Conservation (phyloP, 1,284 basidiomycete genomes). For the Ustilago crameri region DNA sequence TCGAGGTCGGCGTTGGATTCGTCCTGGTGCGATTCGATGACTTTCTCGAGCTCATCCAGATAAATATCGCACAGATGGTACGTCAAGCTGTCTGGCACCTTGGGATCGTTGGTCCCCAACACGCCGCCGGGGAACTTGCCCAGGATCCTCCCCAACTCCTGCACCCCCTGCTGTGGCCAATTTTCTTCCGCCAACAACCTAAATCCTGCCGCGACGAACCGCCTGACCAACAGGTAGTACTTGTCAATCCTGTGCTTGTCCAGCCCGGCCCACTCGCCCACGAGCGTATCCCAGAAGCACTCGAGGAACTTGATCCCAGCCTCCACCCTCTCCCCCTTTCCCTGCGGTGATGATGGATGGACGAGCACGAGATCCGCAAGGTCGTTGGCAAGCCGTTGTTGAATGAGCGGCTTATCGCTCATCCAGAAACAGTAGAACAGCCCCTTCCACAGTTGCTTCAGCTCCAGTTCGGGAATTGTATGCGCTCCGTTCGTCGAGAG, state of each 20-base stretch:
- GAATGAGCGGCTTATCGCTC: slow-evolving; percentile 97
- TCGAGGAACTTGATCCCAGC: slow-evolving; percentile 81
- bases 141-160: slow-evolving; percentile 24
- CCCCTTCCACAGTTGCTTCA: slow-evolving; percentile 96
- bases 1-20: neutral
- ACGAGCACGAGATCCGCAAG: slow-evolving; percentile 76
- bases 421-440: slow-evolving; percentile 99
- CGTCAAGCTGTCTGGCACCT: slow-evolving; percentile 76
- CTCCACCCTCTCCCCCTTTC: slow-evolving; percentile 52
- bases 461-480: slow-evolving; percentile 76
- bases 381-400: slow-evolving; percentile 88
- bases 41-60: slow-evolving; percentile 87
- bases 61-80: slow-evolving; percentile 90
- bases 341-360: slow-evolving; percentile 16
- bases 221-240: slow-evolving; percentile 91
- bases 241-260: slow-evolving; percentile 86
- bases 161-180: slow-evolving; percentile 74
- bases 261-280: slow-evolving; percentile 90
- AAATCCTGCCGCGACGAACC: slow-evolving; percentile 87
- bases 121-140: slow-evolving; percentile 21
- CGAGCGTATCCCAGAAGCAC: slow-evolving; percentile 89
- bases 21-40: slow-evolving; percentile 61
- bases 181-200: slow-evolving; percentile 77
- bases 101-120: slow-evolving; percentile 71
- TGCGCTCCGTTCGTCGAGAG: slow-evolving; percentile 54